Evolutionary conservation across 2,329 filamentous ascomycete species (phyloP).

Genomic region (Fusarium torulosum): DNA sequence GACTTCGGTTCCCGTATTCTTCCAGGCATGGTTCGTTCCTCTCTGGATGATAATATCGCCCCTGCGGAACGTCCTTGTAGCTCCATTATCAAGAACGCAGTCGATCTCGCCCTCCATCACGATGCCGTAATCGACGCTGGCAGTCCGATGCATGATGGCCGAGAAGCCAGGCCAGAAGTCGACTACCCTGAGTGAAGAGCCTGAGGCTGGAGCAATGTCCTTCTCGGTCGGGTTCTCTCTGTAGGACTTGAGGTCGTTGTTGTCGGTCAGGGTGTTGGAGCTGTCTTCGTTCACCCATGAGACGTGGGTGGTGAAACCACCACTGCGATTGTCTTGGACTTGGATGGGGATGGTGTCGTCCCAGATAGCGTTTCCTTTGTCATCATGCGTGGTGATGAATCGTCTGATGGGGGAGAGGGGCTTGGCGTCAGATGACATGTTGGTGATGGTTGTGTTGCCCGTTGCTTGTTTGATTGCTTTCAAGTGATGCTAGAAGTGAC

Average conservation of each 20-base stretch:
- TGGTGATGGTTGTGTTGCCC: neutral
- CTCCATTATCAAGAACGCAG: slow-evolving; percentile 41
- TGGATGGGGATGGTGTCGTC: slow-evolving; percentile 31
- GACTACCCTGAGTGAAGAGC: slow-evolving; percentile 36
- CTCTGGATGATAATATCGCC: slow-evolving; percentile 45
- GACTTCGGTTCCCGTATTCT: slow-evolving; percentile 34
- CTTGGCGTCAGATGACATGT: slow-evolving; percentile 32
- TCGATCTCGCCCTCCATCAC: slow-evolving; percentile 43
- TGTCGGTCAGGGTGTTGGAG: slow-evolving; percentile 23
- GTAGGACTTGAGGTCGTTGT: slow-evolving; percentile 37
- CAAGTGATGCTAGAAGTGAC: neutral
- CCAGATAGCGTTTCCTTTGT: slow-evolving; percentile 36
- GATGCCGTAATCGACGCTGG: slow-evolving; percentile 42
- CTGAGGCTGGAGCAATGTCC: slow-evolving; percentile 37
- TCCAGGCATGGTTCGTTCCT: slow-evolving; percentile 45
- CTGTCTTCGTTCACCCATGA: slow-evolving; percentile 37
- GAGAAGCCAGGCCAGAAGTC: slow-evolving; percentile 42
- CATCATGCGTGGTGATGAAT: slow-evolving; percentile 43
- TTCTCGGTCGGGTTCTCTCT: slow-evolving; percentile 34
- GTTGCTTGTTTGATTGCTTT: neutral
- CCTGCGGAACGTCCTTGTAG: slow-evolving; percentile 28
- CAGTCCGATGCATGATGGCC: slow-evolving; percentile 42
- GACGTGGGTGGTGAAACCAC: slow-evolving; percentile 40
- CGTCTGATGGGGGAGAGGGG: slow-evolving; percentile 34
- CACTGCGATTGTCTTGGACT: slow-evolving; percentile 29